Evolutionary conservation across 2,329 filamentous ascomycete genomes (phyloP).

Genomic region (Apiospora aurea): DNA sequence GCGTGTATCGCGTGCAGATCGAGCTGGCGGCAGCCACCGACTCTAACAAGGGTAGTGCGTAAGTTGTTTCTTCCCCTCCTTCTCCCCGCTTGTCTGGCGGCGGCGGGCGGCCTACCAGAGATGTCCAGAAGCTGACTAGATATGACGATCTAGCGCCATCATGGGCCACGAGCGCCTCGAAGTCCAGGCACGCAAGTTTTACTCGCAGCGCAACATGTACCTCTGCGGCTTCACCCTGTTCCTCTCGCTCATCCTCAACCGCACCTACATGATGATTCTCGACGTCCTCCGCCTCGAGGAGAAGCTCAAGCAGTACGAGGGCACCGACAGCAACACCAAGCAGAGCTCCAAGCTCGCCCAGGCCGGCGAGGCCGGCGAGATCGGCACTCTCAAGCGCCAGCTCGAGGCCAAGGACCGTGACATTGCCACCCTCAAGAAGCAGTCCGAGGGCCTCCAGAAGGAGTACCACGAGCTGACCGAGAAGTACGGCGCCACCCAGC

Average conservation of each 20-base stretch:
- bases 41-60: slow-evolving; percentile 55
- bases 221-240: slow-evolving; percentile 99
- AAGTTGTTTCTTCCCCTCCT: slow-evolving; percentile 41
- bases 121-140: neutral
- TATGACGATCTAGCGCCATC: slow-evolving; percentile 55
- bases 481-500: slow-evolving; percentile 70
- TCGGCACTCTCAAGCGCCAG: slow-evolving; percentile 73
- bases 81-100: slow-evolving; percentile 20
- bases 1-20: slow-evolving; percentile 94
- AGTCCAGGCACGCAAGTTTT: slow-evolving; percentile 99
- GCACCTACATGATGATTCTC: slow-evolving; percentile 97
- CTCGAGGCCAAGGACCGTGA: slow-evolving; percentile 83
- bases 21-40: slow-evolving; percentile 81
- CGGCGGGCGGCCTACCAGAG: neutral
- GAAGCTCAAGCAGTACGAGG: slow-evolving; percentile 84
- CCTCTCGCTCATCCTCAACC: slow-evolving; percentile 97
- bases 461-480: slow-evolving; percentile 90
- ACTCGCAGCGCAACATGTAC: slow-evolving; percentile 99
- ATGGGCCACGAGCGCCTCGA: slow-evolving; percentile 96
- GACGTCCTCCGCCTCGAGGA: slow-evolving; percentile 92
- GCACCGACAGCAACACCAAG: slow-evolving; percentile 65
- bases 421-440: slow-evolving; percentile 89
- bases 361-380: slow-evolving; percentile 77
- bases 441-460: slow-evolving; percentile 80
- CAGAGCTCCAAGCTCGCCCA: slow-evolving; percentile 75